Base-by-base conservation (phyloP, 2,329 filamentous ascomycete species). In the Cordyceps javanica region DNA sequence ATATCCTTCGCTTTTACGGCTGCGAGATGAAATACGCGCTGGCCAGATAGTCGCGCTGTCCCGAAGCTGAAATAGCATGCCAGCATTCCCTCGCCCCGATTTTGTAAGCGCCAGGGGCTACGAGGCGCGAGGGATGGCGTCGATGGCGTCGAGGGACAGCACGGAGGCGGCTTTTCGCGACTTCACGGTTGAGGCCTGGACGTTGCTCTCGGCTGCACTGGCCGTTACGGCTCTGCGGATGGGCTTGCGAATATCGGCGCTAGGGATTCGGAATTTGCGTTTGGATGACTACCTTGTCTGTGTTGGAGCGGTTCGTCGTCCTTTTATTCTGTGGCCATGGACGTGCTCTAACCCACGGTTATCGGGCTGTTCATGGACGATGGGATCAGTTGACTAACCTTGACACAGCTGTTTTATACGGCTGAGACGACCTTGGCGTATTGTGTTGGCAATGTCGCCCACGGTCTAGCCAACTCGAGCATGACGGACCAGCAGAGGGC, bases 401-500 rank as follows among this genome's bases (percentile, higher is more conserved):
- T 28, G 7, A 5, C 14, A 14, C n/a, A 58, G 56, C 23, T 48
- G 3, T 54, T 58, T 9, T 67, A 67, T 38, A 55, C 64, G 14
- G 59, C 60, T 21, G 68, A 70, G 44, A 68, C 68, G n/a, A 59
- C 61, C 0, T 61, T 68, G 13, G 68, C 66, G 0, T 67, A 69
- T 34, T 64, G 58, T 6, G 76, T 81, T 25, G 75, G 75, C 3
- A 75, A 70, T 55, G 61, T 61, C 11, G 69, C 64, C 19, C 65
- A 66, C 38, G 78, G 79, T 0, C 67, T 81, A 1, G 76, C 78
- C 9, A 81, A 81, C 59, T 79, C 76, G 58, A 64, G 70, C 44
- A 80, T 82, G 77, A 79, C 77, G 1, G 72, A 76, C 3, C 72
- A 73, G 41, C 64, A 80, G 56, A 73, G 80, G 9, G 65, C 65